Evolutionary conservation across 208 protist genomes (phyloP).

Genomic region (Trypanosoma boissoni): DNA sequence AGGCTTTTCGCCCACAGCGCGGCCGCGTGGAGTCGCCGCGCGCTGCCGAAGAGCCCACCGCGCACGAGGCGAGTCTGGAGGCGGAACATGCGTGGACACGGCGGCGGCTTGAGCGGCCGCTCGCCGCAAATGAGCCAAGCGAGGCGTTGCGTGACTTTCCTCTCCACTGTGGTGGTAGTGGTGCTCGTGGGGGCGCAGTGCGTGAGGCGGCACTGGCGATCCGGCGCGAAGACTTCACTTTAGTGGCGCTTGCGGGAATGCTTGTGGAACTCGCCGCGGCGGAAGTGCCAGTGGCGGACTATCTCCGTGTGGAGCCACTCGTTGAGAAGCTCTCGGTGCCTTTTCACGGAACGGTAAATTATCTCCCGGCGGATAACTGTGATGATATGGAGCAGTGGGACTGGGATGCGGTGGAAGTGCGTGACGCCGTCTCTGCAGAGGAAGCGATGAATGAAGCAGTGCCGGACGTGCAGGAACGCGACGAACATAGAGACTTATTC

Average conservation of each 20-base stretch:
- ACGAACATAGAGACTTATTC: constrained; percentile 70
- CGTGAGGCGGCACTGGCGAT: constrained; percentile 36
- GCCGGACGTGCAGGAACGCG: constrained; percentile 60
- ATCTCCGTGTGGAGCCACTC: constrained; percentile 69
- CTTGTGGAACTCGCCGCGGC: constrained; percentile 63
- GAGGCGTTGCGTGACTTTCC: background rate
- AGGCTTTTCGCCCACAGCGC: constrained; percentile 54
- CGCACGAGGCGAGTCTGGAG: background rate
- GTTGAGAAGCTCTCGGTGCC: constrained; percentile 82
- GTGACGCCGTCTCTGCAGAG: constrained; percentile 23
- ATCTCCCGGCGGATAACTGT: constrained; percentile 83
- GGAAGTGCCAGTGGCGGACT: constrained; percentile 47
- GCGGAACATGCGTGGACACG: background rate
- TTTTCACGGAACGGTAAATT: constrained; percentile 61
- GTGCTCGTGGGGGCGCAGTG: background rate
- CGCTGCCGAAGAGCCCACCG: no score
- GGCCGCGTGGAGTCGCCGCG: no score
- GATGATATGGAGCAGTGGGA: constrained; percentile 78
- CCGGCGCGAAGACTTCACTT: constrained; percentile 71
- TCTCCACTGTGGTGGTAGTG: background rate
- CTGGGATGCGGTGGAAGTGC: constrained; percentile 67
- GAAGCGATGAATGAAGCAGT: constrained; percentile 21
- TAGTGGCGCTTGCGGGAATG: constrained; percentile 81
- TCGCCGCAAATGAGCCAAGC: background rate
- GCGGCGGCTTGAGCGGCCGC: background rate